A percentile compares a stretch with the other conserved stretches of the same genome.
Conservation (phyloP, 352 stramenopile genomes). For the Pythium dissimile region DNA sequence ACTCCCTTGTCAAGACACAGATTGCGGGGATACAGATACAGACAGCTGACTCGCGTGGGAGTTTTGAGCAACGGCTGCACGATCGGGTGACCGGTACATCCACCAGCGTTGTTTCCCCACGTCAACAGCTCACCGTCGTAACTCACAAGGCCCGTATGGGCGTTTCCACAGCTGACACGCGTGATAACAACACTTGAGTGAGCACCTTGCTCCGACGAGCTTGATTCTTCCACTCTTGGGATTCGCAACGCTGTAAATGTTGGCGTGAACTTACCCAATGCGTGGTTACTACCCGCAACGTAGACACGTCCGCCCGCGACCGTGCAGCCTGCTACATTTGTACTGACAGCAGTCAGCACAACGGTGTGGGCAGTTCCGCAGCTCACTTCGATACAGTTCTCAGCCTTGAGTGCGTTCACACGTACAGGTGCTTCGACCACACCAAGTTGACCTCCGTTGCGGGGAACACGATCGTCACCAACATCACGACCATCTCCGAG, state of each 20-base stretch:
- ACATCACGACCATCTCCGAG: conserved; percentile 61
- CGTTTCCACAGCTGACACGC: conserved; percentile 60
- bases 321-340: neutral
- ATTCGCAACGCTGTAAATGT: conserved; percentile 39
- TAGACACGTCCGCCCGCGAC: conserved; percentile 39
- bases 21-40: conserved; percentile 59
- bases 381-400: conserved; percentile 63
- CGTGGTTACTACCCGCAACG: conserved; percentile 65
- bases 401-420: conserved; percentile 31
- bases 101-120: conserved; percentile 70
- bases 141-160: conserved; percentile 62
- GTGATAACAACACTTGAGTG: conserved; percentile 23
- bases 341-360: conserved; percentile 34
- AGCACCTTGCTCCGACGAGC: neutral
- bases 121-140: conserved; percentile 64
- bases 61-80: conserved; percentile 27
- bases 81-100: conserved; percentile 55
- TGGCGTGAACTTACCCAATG: conserved; percentile 57
- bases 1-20: conserved; percentile 36
- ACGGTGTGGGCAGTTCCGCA: conserved; percentile 65
- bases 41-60: conserved; percentile 51
- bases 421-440: conserved; percentile 38
- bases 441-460: conserved; percentile 43
- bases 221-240: neutral
- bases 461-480: conserved; percentile 57